Evolutionary conservation across 306 rosid species (phyloP), one percentile per base, ranked within the genome.

Genomic region (Sechiopsis laciniata): DNA sequence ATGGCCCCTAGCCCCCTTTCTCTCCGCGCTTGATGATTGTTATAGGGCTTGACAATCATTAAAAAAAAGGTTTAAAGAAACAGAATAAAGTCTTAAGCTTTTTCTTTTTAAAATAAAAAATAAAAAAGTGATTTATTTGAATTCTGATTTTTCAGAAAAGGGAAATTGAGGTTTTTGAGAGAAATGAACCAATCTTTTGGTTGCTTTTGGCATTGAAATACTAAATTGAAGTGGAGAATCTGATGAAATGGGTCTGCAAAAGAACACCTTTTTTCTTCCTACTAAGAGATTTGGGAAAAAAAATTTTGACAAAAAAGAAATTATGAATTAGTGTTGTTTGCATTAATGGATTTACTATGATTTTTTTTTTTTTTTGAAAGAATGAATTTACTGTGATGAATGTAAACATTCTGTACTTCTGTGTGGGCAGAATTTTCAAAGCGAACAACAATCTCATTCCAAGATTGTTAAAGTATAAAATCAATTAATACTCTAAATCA

Each of bases 141-240:
- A 16, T n/a, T 7, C 1, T 63, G 51, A 35, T 63, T 65, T 45
- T 45, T 66, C 12, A 20, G 73, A 67, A 67, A 67, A 40, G 54
- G 12, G 37, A 12, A 46, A 46, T 66, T 19, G 72, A 6, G 29
- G 35, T 42, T 74, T 73, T 59, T 58, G 78, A 72, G 75, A 59
- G 37, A 32, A 82, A 10, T 42, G 22, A 45, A 74, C 46, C 55
- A 46, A 66, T 19, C 7, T 67, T 6, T 32, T 64, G 11, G 17
- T 66, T 66, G 72, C 72, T 42, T 68, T 68, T 68, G 19, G 20
- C 57, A 46, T 48, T 21, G 35, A 48, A 48, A 13, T 22, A 19
- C 57, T 48, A 22, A 68, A 68, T 21, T 13, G 54, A 68, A 68
- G 73, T 46, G 37, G 73, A 68, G 73, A 68, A 68, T 66, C 24